phyloP scores from a whole-genome alignment of 768 basidiomycete species.

The Lactifluus rugatus region DNA sequence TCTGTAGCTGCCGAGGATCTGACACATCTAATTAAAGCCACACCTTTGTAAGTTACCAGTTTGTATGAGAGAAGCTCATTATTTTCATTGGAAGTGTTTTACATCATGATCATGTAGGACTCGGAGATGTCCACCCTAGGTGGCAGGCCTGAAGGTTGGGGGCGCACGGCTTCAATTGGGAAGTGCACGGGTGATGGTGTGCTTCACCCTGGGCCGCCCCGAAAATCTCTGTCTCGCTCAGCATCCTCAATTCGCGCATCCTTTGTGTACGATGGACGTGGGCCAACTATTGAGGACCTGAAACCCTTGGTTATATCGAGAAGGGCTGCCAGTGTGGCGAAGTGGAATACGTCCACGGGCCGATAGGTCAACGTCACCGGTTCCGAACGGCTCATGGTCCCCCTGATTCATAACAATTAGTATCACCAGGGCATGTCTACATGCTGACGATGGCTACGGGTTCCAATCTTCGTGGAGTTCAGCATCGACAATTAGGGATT shows the following conservation, averaged over 20 bases:
- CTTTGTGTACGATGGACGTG: conserved; percentile 21
- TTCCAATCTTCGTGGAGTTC: conserved; percentile 60
- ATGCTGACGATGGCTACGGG: conserved; percentile 32
- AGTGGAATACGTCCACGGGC: conserved; percentile 56
- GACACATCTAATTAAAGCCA: conserved; percentile 38
- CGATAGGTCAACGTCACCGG: conserved; percentile 29
- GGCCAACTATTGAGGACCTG: conserved; percentile 32
- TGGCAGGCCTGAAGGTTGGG: conserved; percentile 43
- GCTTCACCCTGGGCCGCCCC: no score
- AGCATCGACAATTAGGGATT: conserved; percentile 41
- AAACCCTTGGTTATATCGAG: conserved; percentile 30
- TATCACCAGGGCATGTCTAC: conserved; percentile 24
- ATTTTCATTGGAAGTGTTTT: conserved; percentile 55
- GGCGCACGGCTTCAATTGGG: no score
- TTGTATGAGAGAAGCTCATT: not conserved
- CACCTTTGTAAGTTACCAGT: not conserved
- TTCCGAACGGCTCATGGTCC: conserved; percentile 29
- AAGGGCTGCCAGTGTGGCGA: conserved; percentile 49
- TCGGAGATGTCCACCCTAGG: conserved; percentile 61
- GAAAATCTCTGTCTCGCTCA: conserved; percentile 38
- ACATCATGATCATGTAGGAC: no score
- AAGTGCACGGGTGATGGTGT: no score
- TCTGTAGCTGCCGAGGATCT: conserved; percentile 34
- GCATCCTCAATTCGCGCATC: conserved; percentile 27
- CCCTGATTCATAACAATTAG: conserved; percentile 59